A percentile compares a stretch with the other conserved stretches of the same genome.
Conservation (phyloP, 2,329 filamentous ascomycete species). For the Penicillium occitanis region DNA sequence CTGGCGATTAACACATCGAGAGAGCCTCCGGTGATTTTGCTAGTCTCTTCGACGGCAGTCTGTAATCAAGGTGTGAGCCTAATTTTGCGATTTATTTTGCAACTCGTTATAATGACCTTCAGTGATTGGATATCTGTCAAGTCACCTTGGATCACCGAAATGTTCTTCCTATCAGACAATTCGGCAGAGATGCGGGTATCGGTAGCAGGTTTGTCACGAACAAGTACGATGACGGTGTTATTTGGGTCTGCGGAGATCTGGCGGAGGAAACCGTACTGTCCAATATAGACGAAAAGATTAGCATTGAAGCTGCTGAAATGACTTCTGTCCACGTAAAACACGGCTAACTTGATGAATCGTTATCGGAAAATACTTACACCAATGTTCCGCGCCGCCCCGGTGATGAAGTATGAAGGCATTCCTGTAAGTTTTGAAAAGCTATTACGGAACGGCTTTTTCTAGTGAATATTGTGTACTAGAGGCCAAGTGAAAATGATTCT, state of each 20-base stretch:
- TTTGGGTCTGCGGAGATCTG: constrained; percentile 45
- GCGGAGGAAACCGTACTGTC: constrained; percentile 50
- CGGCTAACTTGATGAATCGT: background rate
- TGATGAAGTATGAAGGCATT: constrained; percentile 30
- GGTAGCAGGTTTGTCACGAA: constrained; percentile 48
- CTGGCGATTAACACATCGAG: constrained; percentile 58
- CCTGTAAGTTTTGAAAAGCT: background rate
- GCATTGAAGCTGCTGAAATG: background rate
- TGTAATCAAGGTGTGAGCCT: background rate
- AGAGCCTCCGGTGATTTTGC: constrained; percentile 27
- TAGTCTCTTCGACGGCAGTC: constrained; percentile 24
- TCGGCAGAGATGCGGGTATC: constrained; percentile 47
- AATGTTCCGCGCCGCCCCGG: constrained; percentile 29
- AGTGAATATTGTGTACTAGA: background rate
- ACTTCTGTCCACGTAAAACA: background rate
- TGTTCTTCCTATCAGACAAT: constrained; percentile 41
- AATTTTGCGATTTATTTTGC: background rate
- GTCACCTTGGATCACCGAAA: constrained; percentile 51
- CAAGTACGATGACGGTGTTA: constrained; percentile 51
- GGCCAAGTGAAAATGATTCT: background rate
- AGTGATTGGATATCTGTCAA: constrained; percentile 43
- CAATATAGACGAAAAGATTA: background rate
- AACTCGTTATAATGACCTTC: constrained; percentile 29
- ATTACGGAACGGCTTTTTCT: too few species aligned
- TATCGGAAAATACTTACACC: constrained; percentile 16